Conservation (phyloP, 2,329 filamentous ascomycete species). For the Sporothrix curviconia region DNA sequence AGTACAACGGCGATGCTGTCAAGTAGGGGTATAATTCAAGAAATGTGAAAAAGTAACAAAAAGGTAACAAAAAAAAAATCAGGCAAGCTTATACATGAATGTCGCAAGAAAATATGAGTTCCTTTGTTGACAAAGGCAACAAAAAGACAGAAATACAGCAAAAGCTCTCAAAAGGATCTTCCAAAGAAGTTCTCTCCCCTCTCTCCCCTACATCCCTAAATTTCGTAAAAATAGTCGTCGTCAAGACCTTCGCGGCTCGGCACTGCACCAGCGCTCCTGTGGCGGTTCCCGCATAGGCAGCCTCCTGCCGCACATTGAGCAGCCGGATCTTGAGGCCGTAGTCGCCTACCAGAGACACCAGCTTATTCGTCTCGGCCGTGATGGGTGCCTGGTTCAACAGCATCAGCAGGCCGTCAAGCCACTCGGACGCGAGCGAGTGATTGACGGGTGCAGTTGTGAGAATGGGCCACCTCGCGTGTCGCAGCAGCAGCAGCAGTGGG, state of each 20-base stretch:
- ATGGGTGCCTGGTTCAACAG: constrained; percentile 91
- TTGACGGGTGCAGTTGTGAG: constrained; percentile 79
- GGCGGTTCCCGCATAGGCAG: constrained; percentile 59
- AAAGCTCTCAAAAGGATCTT: background rate
- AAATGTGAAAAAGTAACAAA: background rate
- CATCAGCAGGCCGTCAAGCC: constrained; percentile 94
- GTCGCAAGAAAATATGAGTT: too few species aligned
- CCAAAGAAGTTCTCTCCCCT: background rate
- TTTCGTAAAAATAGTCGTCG: constrained; percentile 89
- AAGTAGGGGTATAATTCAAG: constrained; percentile 3
- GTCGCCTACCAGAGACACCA: constrained; percentile 77
- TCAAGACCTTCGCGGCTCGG: constrained; percentile 80
- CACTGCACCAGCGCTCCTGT: constrained; percentile 65
- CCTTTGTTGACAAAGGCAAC: too few species aligned
- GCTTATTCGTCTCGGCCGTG: constrained; percentile 89
- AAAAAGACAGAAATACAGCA: background rate
- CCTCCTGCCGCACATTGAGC: constrained; percentile 84
- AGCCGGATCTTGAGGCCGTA: constrained; percentile 90
- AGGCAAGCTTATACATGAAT: background rate
- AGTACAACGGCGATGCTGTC: background rate
- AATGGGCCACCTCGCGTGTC: constrained; percentile 58
- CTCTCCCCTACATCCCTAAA: constrained; percentile 34
- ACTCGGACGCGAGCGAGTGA: constrained; percentile 83
- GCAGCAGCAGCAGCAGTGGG: constrained; percentile 24
- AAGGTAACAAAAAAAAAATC: too few species aligned